Base-by-base conservation (phyloP, 2,329 filamentous ascomycete genomes). In the Hysterium pulicare region DNA sequence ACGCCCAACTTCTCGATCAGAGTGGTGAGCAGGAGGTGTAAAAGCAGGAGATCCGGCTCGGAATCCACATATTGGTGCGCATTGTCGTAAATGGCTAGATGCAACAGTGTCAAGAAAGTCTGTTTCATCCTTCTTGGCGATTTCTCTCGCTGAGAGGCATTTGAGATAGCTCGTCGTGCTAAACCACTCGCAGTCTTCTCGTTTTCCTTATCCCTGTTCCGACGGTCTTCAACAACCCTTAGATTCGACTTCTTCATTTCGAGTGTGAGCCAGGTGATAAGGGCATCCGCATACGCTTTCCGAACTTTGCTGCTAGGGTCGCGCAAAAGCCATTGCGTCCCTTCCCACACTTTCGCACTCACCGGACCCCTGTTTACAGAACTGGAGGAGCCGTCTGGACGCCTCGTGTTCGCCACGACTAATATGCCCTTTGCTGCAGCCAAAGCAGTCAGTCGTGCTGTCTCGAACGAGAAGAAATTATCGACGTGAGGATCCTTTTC, bases 301-400 rank as follows among this genome's bases (percentile, higher is more conserved):
- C 90, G 82, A 24, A 97, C 90, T 23, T 81, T 76, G 23, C 81
- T 81, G 55, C 90, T 84, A 1, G 81, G 76, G 57, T 96, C 91
- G 28, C 86, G 83, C 16, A 97, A 71, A 33, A 97, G 79, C 87
- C 89, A 95, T 48, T 96, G 89, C 0, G 90, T 95, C n/a, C 88
- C 89, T 66, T 97, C 90, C 93, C 93, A 98, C 0, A 90, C 86
- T 41, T 86, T 79, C 7, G 95, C 76, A 0, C 87, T 83, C 1
- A 94, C 87, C 31, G 76, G 81, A 61, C 85, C 87, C 49, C 90
- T 79, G 5, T 82, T 81, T 39, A 93, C 78, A 22, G 79, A 79
- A 20, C 66, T 70, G 4, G 59, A 50, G 4, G 59, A 63, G 9
- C 64, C 63, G 23, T 68, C 65, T 7, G 57, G 39, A 74, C 76